Evolutionary conservation across 805 yeast genomes (phyloP), one percentile per base, ranked within the genome.

Genomic region (Torulaspora delbrueckii): DNA sequence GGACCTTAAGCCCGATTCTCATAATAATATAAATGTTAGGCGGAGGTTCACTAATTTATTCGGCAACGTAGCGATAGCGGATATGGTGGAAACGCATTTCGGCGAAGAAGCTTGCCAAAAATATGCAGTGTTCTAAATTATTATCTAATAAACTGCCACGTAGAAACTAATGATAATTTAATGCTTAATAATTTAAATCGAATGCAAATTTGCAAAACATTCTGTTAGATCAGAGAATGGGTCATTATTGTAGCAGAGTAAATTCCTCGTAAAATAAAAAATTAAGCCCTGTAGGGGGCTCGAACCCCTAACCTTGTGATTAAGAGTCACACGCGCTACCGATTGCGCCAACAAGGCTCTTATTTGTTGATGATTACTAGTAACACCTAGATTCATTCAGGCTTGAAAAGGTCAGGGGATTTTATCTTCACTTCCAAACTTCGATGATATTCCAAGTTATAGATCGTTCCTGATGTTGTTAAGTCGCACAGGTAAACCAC

Each of bases 11-110:
- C 96, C 97, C 0, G 99, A 91, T 63, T 96, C 99, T 0, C 99
- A 91, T 60, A 91, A 91, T 58, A 91, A 89, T 58, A 89, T 93
- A 24, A 74, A 87, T 23, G 98, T 91, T 1, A 72, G 99, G 51
- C 74, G 99, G 54, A 69, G 86, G 50, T 93, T 86, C 70, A 83
- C 95, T 5, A 91, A 91, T 66, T 93, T 96, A 0, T 90, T 84
- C 66, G 99, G 99, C 1, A 88, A 96, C 93, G 87, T 86, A 1
- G 96, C 88, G 0, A 73, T 91, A n/a, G 84, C 82, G 36, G 96
- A 91, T 63, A 57, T 90, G 53, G 86, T 84, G 1, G 71, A 76
- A 12, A 76, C 78, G 44, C 75, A 71, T 53, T 70, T 71, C 47
- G 68, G 68, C 9, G 38, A 30, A 4, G 57, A 50, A 13, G 60